Percentiles rank a stretch among this genome's conserved stretches.
Evolutionary conservation across 2,329 filamentous ascomycete species (phyloP).

Genomic region (Phialophora tarda): DNA sequence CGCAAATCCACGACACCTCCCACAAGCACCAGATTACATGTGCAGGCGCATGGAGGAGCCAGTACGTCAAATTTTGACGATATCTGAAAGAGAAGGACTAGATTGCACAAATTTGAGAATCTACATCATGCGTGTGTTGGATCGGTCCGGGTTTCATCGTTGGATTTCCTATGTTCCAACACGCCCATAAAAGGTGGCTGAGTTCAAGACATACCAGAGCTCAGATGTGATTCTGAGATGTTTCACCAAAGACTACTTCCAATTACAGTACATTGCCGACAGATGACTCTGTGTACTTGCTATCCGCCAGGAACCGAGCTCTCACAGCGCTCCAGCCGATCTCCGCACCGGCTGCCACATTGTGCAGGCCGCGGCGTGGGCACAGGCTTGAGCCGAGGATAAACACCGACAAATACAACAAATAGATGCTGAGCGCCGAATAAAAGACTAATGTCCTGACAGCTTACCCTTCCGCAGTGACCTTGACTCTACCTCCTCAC

Average conservation of each 20-base stretch:
- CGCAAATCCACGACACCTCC: not conserved
- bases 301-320: not conserved
- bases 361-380: conserved; percentile 16
- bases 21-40: not conserved
- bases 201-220: not conserved
- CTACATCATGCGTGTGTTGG: not conserved
- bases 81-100: not conserved
- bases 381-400: conserved; percentile 17
- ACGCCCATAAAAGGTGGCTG: not conserved
- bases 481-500: not conserved
- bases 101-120: not conserved
- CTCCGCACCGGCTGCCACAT: conserved; percentile 5
- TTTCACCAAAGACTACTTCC: not conserved
- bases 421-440: not conserved
- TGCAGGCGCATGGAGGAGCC: not conserved
- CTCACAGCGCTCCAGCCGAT: not conserved
- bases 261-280: not conserved
- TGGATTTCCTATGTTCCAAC: not conserved
- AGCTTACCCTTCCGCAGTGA: not conserved
- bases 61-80: not conserved
- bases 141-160: not conserved
- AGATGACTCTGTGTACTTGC: not conserved
- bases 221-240: not conserved
- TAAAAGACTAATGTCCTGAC: not conserved
- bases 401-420: not conserved